Evolutionary conservation across 1,284 basidiomycete genomes (phyloP).

Genomic region (Tilletiopsis washingtonensis): DNA sequence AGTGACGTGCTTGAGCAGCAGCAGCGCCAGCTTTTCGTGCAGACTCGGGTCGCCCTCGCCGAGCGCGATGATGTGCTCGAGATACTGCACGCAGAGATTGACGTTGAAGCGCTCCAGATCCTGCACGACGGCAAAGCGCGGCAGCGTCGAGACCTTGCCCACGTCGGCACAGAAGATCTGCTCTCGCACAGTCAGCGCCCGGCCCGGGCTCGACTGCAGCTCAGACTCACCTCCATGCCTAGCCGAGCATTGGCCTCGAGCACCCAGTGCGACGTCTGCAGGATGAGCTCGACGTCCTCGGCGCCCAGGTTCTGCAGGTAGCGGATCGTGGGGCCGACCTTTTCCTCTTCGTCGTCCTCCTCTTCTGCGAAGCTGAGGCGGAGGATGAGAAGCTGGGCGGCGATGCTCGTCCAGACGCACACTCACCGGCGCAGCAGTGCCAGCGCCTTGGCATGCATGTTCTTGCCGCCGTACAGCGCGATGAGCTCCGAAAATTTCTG

Average conservation of each 20-base stretch:
- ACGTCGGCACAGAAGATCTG: conserved; percentile 87
- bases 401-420: background rate
- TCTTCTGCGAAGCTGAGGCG: conserved; percentile 51
- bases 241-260: conserved; percentile 64
- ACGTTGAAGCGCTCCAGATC: conserved; percentile 65
- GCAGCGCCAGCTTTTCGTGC: conserved; percentile 78
- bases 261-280: conserved; percentile 65
- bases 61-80: conserved; percentile 72
- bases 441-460: conserved; percentile 86
- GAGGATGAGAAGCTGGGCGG: background rate
- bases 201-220: no score
- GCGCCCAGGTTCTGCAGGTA: conserved; percentile 78
- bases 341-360: conserved; percentile 69
- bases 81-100: conserved; percentile 60
- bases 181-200: no score
- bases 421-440: conserved; percentile 63
- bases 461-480: conserved; percentile 85
- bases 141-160: conserved; percentile 62
- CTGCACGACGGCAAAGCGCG: conserved; percentile 24
- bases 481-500: conserved; percentile 87
- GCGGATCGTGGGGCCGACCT: conserved; percentile 70
- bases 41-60: conserved; percentile 62
- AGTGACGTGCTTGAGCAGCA: conserved; percentile 59
- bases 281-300: conserved; percentile 34
- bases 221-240: conserved; percentile 66